Evolutionary conservation across 2,329 filamentous ascomycete genomes (phyloP).

Genomic region (Sclerotinia spermophila): DNA sequence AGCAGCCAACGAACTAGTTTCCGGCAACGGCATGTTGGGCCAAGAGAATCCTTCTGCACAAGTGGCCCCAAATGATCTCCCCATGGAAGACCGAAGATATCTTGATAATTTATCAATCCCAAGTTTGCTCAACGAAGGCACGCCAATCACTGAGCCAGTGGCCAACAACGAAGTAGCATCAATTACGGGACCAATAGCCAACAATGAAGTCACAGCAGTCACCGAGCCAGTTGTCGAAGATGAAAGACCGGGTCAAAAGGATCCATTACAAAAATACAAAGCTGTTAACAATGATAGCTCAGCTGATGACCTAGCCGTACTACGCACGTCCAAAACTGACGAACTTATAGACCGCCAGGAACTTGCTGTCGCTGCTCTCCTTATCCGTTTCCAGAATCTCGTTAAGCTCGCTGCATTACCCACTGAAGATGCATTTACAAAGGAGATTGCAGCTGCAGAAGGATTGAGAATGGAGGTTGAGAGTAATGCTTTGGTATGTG

Average conservation of each 20-base stretch:
- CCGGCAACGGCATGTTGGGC: neutral
- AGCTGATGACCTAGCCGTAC: neutral
- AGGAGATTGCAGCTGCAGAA: slow-evolving; percentile 35
- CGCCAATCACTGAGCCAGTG: neutral
- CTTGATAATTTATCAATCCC: neutral
- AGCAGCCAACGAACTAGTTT: neutral
- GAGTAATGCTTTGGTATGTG: slow-evolving; percentile 33
- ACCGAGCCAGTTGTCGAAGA: neutral
- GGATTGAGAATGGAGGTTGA: slow-evolving; percentile 37
- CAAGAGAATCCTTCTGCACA: neutral
- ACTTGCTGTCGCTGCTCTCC: slow-evolving; percentile 44
- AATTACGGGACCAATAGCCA: neutral
- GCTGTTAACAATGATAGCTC: neutral
- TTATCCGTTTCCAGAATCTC: slow-evolving; percentile 45
- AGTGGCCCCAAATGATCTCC: neutral
- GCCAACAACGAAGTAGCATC: neutral
- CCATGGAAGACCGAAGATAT: neutral
- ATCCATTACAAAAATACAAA: neutral
- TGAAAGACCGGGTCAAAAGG: neutral
- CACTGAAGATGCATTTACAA: slow-evolving; percentile 32
- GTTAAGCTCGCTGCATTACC: slow-evolving; percentile 34
- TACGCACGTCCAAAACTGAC: slow-evolving; percentile 19
- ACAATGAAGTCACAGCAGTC: neutral
- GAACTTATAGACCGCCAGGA: slow-evolving; percentile 44
- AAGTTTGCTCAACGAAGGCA: neutral